Conservation (phyloP, 257 asterid genomes). For the Fraxinus cuspidata region DNA sequence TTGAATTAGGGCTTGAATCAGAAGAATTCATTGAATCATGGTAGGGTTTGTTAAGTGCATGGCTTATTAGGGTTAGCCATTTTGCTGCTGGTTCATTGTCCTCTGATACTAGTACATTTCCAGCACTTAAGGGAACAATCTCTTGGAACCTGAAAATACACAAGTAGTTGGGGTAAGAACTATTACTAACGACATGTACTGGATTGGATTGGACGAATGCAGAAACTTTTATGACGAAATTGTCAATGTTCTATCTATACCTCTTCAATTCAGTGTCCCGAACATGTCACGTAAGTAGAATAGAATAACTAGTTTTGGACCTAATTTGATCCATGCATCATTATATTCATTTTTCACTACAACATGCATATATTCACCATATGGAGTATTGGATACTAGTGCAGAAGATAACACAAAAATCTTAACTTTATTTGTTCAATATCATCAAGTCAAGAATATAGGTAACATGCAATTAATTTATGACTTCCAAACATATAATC, state of each 20-base stretch:
- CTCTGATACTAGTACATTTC: constrained; percentile 78
- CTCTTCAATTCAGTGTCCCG: neutral
- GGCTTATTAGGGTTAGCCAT: constrained; percentile 84
- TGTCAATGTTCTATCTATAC: too few relatives aligned
- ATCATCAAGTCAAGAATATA: too few relatives aligned
- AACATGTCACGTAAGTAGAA: neutral
- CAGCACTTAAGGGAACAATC: constrained; percentile 88
- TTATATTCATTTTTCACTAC: too few relatives aligned
- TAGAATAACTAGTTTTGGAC: neutral
- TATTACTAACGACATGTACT: too few relatives aligned
- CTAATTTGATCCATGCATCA: neutral
- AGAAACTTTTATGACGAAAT: neutral
- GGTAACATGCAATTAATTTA: too few relatives aligned
- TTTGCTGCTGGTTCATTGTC: constrained; percentile 94
- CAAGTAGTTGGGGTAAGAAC: constrained; percentile 7
- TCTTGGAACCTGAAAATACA: constrained; percentile 76
- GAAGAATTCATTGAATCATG: constrained; percentile 41
- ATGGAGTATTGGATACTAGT: neutral
- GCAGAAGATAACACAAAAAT: too few relatives aligned
- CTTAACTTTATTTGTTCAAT: too few relatives aligned
- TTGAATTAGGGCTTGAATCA: constrained; percentile 31
- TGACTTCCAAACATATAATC: too few relatives aligned
- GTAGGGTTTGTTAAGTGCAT: constrained; percentile 72
- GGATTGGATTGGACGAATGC: too few relatives aligned
- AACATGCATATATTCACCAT: too few relatives aligned